Base-by-base conservation (phyloP, 208 protist species). In the Trypanosoma mega region DNA sequence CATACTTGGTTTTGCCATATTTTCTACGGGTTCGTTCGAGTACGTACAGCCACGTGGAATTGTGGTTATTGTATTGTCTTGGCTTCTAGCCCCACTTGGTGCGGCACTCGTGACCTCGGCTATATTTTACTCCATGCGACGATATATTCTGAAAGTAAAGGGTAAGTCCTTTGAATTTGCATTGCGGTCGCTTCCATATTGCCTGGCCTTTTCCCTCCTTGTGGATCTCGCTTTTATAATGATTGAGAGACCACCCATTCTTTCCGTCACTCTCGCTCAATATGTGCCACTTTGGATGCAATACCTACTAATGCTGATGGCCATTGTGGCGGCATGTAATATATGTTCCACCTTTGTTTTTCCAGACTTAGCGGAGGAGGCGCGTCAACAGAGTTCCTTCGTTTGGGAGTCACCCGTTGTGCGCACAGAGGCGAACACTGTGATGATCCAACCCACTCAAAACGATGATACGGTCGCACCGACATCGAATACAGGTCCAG, bases 141-240 rank as follows among this genome's bases (percentile, higher is more conserved):
- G 72, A 3, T 62, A 83, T 50, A 71, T 93, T 27, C 73, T 93
- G 29, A 71, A 73, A 23, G 83, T 87, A 16, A 80, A 78, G 20
- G 76, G 76, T 0, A 66, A 56, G 21, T 87, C 82, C 18, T 90
- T 93, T 46, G 56, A 74, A 36, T 63, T 74, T n/a, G 80, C 82
- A 4, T 59, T 83, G 18, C 49, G 47, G 36, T 66, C 76, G 45
- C 70, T 93, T 55, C 87, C 87, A 5, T 88, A 87, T 68, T 90
- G 82, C 65, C 68, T 93, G 6, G 51, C 57, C 14, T 46, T 74
- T 14, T 93, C 83, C 4, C 63, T 93, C 14, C 54, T 90, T 9
- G 74, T 93, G 18, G 79, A 90, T 47, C 75, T 76, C 39, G 70
- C 73, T 41, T 91, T 93, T 58, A 59, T 93, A 16, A n/a, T 83